phyloP scores from a whole-genome alignment of 495 filamentous ascomycete genomes.

The Tuber brumale region DNA sequence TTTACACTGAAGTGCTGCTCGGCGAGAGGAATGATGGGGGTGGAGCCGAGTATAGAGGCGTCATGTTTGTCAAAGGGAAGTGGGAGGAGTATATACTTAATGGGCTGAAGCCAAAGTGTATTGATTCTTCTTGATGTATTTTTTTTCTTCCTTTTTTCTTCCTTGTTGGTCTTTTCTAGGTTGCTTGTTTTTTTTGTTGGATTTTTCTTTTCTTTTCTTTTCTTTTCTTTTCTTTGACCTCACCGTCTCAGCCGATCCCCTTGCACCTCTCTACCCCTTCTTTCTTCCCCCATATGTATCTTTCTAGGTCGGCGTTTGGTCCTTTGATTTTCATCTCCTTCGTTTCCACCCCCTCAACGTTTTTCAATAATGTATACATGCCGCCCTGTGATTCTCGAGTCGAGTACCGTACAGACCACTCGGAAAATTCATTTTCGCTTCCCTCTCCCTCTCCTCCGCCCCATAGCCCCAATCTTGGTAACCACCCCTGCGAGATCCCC shows the following conservation, averaged over 20 bases:
- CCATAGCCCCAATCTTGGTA: neutral
- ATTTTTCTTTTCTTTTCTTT: neutral
- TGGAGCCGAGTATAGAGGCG: conserved; percentile 31
- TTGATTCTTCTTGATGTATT: conserved; percentile 22
- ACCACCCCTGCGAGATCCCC: neutral
- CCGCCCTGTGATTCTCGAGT: neutral
- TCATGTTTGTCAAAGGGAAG: conserved; percentile 33
- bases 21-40: conserved; percentile 33
- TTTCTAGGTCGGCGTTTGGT: neutral
- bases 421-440: neutral
- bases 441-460: neutral
- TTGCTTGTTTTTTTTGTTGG: neutral
- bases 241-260: neutral
- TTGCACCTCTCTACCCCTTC: neutral
- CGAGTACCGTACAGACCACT: neutral
- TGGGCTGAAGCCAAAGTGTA: conserved; percentile 28
- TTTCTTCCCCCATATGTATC: neutral
- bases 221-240: neutral
- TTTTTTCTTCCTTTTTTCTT: conserved; percentile 5
- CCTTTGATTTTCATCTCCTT: neutral
- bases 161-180: neutral
- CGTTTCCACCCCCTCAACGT: neutral
- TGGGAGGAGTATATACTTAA: conserved; percentile 33
- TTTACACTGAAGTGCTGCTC: conserved; percentile 39
- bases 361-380: neutral